A percentile compares a stretch with the other conserved stretches of the same genome.
phyloP scores from a whole-genome alignment of 2,329 filamentous ascomycete species.

The Macrophomina tecta region DNA sequence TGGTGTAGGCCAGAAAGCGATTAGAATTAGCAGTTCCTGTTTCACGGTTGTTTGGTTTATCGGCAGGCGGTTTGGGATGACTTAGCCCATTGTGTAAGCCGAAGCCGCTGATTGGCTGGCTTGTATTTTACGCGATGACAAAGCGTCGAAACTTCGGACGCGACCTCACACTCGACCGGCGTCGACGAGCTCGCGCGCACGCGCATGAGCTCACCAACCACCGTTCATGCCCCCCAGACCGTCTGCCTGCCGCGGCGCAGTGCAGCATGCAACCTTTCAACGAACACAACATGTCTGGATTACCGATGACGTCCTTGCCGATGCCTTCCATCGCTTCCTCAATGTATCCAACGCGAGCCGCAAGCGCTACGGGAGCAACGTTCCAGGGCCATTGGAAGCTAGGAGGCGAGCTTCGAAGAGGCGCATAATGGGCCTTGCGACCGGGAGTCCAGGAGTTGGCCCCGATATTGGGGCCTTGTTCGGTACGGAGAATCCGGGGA shows the following conservation, averaged over 20 bases:
- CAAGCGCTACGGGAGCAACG: conserved; percentile 63
- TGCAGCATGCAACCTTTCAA: conserved; percentile 50
- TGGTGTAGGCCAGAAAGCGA: neutral
- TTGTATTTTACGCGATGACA: conserved; percentile 10
- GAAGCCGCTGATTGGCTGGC: neutral
- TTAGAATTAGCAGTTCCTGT: neutral
- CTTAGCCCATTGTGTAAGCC: neutral
- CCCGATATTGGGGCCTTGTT: conserved; percentile 24
- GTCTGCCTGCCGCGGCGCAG: conserved; percentile 58
- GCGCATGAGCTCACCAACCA: neutral
- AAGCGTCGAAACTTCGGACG: neutral
- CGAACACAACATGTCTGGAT: conserved; percentile 62
- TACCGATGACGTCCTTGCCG: conserved; percentile 61
- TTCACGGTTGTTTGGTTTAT: neutral
- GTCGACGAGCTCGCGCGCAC: neutral
- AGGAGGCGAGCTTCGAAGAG: conserved; percentile 61
- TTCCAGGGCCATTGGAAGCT: conserved; percentile 68
- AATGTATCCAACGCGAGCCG: conserved; percentile 43
- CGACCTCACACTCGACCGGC: neutral
- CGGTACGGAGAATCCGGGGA: conserved; percentile 1
- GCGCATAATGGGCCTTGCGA: conserved; percentile 58
- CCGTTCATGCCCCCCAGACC: conserved; percentile 55
- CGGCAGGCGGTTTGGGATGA: neutral
- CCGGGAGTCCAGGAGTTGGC: conserved; percentile 27
- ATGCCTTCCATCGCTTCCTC: conserved; percentile 58